Evolutionary conservation across 2,329 filamentous ascomycete genomes (phyloP), one percentile per base, ranked within the genome.

Genomic region (Sclerotinia spermophila): DNA sequence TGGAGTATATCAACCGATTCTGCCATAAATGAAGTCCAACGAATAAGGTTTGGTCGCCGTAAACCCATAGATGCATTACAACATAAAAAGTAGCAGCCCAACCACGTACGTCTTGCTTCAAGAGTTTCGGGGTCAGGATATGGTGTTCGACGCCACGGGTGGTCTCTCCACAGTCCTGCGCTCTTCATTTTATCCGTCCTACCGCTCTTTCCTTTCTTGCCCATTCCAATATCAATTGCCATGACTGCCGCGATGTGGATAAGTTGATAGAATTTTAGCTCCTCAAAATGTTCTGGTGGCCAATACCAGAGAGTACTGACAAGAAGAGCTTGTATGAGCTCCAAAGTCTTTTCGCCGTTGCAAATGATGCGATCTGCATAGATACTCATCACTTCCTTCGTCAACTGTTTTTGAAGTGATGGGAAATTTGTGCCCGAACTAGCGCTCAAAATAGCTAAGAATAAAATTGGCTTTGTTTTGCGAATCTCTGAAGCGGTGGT

Each of bases 401-500:
- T 84, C 51, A 86, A 79, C 38, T 77, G 75, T 11, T 78, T 79
- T 53, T 83, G 83, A 6, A 86, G 74, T 7, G 77, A 73, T 76
- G 79, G 79, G 33, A 85, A 83, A 30, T 83, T 82, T 15, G 86
- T 87, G 6, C 89, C 85, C 7, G 90, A 86, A 13, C 87, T 88
- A 0, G 90, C 86, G 73, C 75, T 76, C 80, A 94, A 86, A 75
- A 93, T 83, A 42, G 91, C 84, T n/a, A 92, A 83, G 76, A 93
- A 93, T 13, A 94, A 82, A 2, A 87, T 83, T 1, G 91, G 91
- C 77, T 87, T 89, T 2, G 83, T 81, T 73, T 82, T 82, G 62
- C 89, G 85, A 67, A 91, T 79, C 70, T 89, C 85, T 17, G 83
- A 81, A 7, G 84, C 85, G 3, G 86, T 86, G 59, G 83, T 85